Evolutionary conservation across 2,329 filamentous ascomycete species (phyloP).

Genomic region (Trichoderma gracile): DNA sequence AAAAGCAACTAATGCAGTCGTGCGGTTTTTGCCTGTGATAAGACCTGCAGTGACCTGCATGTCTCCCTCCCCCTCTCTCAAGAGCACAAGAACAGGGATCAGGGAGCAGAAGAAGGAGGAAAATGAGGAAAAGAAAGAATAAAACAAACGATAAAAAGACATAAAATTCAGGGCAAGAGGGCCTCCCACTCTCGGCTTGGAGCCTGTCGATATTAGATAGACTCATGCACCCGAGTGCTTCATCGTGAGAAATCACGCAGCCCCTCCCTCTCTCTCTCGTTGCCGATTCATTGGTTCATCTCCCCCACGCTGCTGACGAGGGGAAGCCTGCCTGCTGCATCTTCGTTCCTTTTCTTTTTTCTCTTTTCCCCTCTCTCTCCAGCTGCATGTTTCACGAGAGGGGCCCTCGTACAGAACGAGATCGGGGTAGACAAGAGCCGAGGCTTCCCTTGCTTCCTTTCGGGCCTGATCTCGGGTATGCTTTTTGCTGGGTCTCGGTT

Average conservation of each 20-base stretch:
- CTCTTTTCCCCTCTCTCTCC: not conserved
- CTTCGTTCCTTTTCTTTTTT: not conserved
- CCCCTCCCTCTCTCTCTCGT: not conserved
- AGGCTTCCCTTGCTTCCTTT: not conserved
- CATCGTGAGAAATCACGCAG: constrained; percentile 21
- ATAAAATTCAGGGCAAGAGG: no score
- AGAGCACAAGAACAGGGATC: not conserved
- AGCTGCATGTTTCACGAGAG: constrained; percentile 5
- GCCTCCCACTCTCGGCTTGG: not conserved
- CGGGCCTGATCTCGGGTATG: no score
- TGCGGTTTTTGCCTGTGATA: not conserved
- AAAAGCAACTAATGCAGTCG: not conserved
- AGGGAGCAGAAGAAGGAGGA: not conserved
- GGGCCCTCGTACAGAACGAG: not conserved
- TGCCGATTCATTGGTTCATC: not conserved
- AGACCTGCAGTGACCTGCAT: constrained; percentile 14
- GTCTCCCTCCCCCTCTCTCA: not conserved
- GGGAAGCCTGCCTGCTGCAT: constrained; percentile 3
- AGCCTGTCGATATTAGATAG: constrained; percentile 5
- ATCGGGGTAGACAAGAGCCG: not conserved
- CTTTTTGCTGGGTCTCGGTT: no score
- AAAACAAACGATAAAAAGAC: not conserved
- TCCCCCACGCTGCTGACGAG: constrained; percentile 17
- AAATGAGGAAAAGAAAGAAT: not conserved
- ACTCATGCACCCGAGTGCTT: constrained; percentile 8